Evolutionary conservation across 1,284 basidiomycete species (phyloP).

Genomic region (Ganoderma lucidum): DNA sequence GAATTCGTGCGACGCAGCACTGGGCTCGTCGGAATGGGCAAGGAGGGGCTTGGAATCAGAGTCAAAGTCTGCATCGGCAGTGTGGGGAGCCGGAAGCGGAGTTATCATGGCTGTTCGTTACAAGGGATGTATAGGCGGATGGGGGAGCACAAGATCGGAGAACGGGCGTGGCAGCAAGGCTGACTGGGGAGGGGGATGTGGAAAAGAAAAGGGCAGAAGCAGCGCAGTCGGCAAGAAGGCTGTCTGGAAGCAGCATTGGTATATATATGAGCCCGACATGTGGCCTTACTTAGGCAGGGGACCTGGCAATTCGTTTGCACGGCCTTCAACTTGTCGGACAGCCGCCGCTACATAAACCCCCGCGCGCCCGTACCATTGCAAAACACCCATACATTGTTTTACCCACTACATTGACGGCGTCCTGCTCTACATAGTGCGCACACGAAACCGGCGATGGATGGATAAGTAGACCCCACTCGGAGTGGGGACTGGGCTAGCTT

Average conservation of each 20-base stretch:
- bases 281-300: background rate
- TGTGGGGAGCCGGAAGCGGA: conserved; percentile 18
- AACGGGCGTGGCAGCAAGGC: background rate
- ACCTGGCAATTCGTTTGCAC: conserved; percentile 16
- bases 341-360: background rate
- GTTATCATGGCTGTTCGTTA: conserved; percentile 24
- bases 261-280: conserved; percentile 17
- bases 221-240: background rate
- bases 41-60: conserved; percentile 32
- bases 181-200: background rate
- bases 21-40: conserved; percentile 16
- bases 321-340: background rate
- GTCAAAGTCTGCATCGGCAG: conserved; percentile 22
- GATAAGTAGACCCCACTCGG: background rate
- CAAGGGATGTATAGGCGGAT: background rate
- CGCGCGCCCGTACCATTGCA: background rate
- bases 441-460: background rate
- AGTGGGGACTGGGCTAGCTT: background rate
- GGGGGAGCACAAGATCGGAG: background rate
- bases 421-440: background rate
- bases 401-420: background rate
- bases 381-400: background rate
- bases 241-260: conserved; percentile 2
- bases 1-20: conserved; percentile 15
- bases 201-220: conserved; percentile 11